phyloP scores from a whole-genome alignment of 2,329 filamentous ascomycete species.

The Xylaria sp. region DNA sequence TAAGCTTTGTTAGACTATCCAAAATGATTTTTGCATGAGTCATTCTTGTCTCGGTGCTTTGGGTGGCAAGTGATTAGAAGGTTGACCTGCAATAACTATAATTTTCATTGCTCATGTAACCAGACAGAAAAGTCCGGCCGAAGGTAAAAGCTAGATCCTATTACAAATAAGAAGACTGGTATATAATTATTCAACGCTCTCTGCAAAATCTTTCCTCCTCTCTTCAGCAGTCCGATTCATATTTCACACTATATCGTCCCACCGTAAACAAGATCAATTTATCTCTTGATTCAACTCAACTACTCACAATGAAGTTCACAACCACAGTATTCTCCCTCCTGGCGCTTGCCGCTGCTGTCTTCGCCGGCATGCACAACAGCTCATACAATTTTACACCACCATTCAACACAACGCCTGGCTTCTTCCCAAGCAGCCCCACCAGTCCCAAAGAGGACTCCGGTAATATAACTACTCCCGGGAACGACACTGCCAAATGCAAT shows the following conservation, averaged over 20 bases:
- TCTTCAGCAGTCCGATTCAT: neutral
- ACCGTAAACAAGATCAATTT: neutral
- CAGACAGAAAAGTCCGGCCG: neutral
- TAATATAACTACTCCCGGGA: neutral
- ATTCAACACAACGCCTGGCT: neutral
- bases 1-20: neutral
- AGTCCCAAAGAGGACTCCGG: neutral
- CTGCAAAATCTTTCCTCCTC: neutral
- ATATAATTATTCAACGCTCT: neutral
- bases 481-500: neutral
- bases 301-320: constrained; percentile 26
- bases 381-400: neutral
- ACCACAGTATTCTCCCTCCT: neutral
- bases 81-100: neutral
- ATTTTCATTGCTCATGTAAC: neutral
- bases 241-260: neutral
- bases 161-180: neutral
- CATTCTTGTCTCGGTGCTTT: neutral
- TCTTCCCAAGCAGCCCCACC: neutral
- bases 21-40: neutral
- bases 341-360: constrained; percentile 4
- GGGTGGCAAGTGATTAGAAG: neutral
- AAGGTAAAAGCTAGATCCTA: neutral
- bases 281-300: neutral
- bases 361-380: neutral